Evolutionary conservation across 768 basidiomycete species (phyloP), one percentile per base, ranked within the genome.

Genomic region (Termitomyces sp.): DNA sequence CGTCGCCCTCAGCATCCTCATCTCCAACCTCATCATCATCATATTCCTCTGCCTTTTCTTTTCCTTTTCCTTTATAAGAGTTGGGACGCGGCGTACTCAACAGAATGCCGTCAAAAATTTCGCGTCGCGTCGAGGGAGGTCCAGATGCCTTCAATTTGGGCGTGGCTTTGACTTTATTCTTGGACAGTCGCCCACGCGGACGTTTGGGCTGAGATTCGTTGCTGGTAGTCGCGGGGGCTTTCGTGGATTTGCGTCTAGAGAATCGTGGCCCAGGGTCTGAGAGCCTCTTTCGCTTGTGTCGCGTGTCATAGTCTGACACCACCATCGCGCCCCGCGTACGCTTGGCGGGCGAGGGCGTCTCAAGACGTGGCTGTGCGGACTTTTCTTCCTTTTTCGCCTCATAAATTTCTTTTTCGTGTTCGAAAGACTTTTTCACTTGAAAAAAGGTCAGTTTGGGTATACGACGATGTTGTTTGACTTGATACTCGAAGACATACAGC

Each of bases 281-380:
- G 4, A 52, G 40, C 43, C 63, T 63, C 14, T 51, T 54, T 23
- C 62, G 56, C 19, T 62, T 59, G 49, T 57, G 59, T 16, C 65
- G 59, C 4, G 63, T 66, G 25, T 63, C 57, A 25, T 64, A 62
- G 50, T 66, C 63, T 49, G 65, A 65, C 16, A 65, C 50, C 21
- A 63, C 53, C 3, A 19, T 16, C 31, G 61, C 34, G 23, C 47
- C 51, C 34, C 58, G 53, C 29, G 53, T 55, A 16, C 60, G 57
- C 48, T 47, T 53, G 48, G 6, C 19, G 6, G 27, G 11, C 16
- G 58, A 43, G 27, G 35, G 23, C 4, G 25, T 38, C 6, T 38
- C 35, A 53, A 49, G 52, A 10, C 14, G 42, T 6, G 53, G 25
- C 9, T 52, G 35, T 16, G 41, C 45, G 43, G 44, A 12, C 38